A percentile compares a stretch with the other conserved stretches of the same genome.
These are phyloP conservation scores for Fusarium tanahbumbuense DNA, from an alignment of 2,329 filamentous ascomycete species.

Conservation along the genomic window DNA sequence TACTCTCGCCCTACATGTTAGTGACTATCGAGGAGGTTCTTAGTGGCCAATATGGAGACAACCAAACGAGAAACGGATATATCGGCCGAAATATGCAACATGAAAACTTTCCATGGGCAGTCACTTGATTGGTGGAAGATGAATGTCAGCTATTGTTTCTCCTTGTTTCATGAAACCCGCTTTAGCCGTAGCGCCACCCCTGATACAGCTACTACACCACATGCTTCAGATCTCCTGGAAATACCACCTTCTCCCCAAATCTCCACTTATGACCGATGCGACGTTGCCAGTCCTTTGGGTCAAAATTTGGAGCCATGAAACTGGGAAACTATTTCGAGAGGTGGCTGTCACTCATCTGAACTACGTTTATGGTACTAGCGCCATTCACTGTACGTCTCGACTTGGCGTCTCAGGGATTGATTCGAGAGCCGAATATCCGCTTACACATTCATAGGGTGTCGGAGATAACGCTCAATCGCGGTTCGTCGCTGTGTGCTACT, in stretches of 20 bases:
- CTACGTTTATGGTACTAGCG: neutral
- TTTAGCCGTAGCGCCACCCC: neutral
- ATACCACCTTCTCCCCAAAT: constrained; percentile 19
- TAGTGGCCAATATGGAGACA: neutral
- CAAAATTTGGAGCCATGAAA: neutral
- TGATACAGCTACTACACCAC: constrained; percentile 5
- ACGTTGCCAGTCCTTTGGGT: neutral
- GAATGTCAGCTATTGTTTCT: constrained; percentile 2
- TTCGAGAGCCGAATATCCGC: constrained; percentile 9
- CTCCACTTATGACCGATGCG: neutral
- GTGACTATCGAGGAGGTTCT: neutral
- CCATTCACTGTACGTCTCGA: constrained; percentile 18
- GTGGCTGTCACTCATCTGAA: neutral
- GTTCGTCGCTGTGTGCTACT: neutral
- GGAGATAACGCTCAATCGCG: neutral
- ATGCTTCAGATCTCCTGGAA: constrained; percentile 1
- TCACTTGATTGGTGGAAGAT: constrained; percentile 1
- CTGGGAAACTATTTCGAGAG: neutral
- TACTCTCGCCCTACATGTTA: neutral
- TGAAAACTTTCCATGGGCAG: neutral
- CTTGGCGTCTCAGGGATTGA: constrained; percentile 25
- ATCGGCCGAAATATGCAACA: neutral
- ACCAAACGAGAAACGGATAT: neutral
- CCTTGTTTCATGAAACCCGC: constrained; percentile 18
- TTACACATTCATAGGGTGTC: neutral